Evolutionary conservation across 306 rosid species (phyloP), one percentile per base, ranked within the genome.

Genomic region (Cucurbita moschata): DNA sequence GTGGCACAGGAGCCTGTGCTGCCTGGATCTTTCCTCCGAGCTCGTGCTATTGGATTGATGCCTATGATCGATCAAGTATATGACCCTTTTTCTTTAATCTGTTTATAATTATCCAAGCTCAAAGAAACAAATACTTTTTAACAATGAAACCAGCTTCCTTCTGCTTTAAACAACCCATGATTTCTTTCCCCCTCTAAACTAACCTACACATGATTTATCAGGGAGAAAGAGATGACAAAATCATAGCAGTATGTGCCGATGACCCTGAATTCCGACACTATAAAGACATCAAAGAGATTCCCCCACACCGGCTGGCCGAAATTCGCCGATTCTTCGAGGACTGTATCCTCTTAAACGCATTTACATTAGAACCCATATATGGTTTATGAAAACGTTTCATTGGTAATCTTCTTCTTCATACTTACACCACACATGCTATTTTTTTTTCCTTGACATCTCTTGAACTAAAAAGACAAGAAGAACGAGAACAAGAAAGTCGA

Each of bases 191-290:
- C 35, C 35, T 30, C 35, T 30, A 30, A 30, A 30, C 35, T 30
- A 30, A 30, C 35, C 35, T 30, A 30, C 35, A 30, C 35, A 30
- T 30, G 35, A 30, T 21, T 44, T 67, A 56, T 80, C 83, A 94
- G 96, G 99, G 99, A 44, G 99, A 94, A 80, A 89, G 81, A 81
- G 99, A 94, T 94, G 99, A 94, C 88, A 94, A 94, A 77, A 94
- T 94, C 71, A 94, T 94, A 78, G 99, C 99, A 64, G 99, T 94
- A 50, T 94, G 99, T 78, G 97, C 96, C 26, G 97, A 94, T 75
- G 99, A 91, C 82, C 99, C 97, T 7, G 97, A 91, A 82, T 94
- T 81, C 73, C 95, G 92, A 67, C 97, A 94, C 62, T 87, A 84
- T 85, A 85, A 19, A 1, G 96, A 91, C 82, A 89, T 91, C 88